A percentile compares a stretch with the other conserved stretches of the same genome.
Conservation (phyloP, 305 asterid species). For the Fraxinus xanthoxyloides region DNA sequence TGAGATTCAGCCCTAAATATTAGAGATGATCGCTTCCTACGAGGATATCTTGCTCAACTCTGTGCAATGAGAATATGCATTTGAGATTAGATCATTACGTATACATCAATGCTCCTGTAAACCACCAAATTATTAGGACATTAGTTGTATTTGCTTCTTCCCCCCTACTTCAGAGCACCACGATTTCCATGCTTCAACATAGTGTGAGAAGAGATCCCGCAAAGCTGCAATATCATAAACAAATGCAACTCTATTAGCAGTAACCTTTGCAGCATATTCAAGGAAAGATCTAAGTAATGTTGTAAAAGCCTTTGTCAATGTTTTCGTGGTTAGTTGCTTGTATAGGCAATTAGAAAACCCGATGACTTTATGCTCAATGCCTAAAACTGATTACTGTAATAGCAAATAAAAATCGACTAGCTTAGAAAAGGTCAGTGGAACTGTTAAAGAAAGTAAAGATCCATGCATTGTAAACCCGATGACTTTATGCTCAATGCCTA, state of each 20-base stretch:
- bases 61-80: conserved; percentile 46
- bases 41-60: conserved; percentile 1
- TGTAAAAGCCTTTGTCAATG: neutral
- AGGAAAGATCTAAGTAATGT: neutral
- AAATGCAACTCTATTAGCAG: neutral
- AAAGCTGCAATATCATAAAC: conserved; percentile 49
- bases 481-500: neutral
- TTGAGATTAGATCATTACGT: conserved; percentile 28
- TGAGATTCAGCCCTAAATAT: neutral
- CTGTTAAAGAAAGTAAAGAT: neutral
- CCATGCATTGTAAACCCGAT: neutral
- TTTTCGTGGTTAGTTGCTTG: neutral
- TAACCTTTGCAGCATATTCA: neutral
- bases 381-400: neutral
- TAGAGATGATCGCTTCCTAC: conserved; percentile 16
- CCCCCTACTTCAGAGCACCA: conserved; percentile 89
- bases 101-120: conserved; percentile 19
- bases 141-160: conserved; percentile 55
- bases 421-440: neutral
- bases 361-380: neutral
- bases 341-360: neutral
- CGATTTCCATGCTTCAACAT: conserved; percentile 85
- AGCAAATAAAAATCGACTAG: neutral
- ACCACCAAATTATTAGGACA: conserved; percentile 33
- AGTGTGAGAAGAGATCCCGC: conserved; percentile 83